These are phyloP conservation scores for Debaryomyces nepalensis DNA, from an alignment of 1,139 yeast species.

Conservation along the genomic window DNA sequence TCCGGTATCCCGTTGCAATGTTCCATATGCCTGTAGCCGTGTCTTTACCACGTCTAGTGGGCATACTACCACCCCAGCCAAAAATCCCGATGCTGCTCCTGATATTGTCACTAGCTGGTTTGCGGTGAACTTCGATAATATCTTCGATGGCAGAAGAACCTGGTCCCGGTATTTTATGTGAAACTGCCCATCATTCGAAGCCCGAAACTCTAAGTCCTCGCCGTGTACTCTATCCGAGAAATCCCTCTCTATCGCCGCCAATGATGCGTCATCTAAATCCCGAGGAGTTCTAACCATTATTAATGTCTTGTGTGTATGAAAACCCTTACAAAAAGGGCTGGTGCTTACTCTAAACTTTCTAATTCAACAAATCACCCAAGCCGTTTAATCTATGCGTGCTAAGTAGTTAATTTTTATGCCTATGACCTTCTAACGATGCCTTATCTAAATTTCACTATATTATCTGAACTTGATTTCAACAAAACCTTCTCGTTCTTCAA, in stretches of 20 bases:
- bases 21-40: slow-evolving; percentile 51
- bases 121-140: slow-evolving; percentile 29
- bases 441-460: neutral
- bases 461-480: slow-evolving; percentile 3
- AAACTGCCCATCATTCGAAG: slow-evolving; percentile 25
- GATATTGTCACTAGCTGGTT: slow-evolving; percentile 47
- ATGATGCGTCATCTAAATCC: neutral
- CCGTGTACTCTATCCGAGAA: slow-evolving; percentile 47
- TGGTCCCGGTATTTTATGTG: slow-evolving; percentile 28
- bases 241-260: slow-evolving; percentile 23
- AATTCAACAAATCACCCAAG: neutral
- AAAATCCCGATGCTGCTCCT: slow-evolving; percentile 52
- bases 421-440: neutral
- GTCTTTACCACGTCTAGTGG: slow-evolving; percentile 55
- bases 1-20: slow-evolving; percentile 13
- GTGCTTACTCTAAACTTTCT: neutral
- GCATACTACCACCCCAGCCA: slow-evolving; percentile 53
- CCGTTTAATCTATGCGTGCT: neutral
- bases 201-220: slow-evolving; percentile 43
- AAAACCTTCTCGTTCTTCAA: slow-evolving; percentile 2
- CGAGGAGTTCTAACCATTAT: slow-evolving; percentile 4
- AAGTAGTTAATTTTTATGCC: slow-evolving; percentile 1
- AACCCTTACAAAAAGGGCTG: slow-evolving; percentile 5
- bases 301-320: slow-evolving; percentile 1
- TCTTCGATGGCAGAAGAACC: slow-evolving; percentile 27